Conservation (phyloP, 140 eudicot species). For the Anethum foeniculum region DNA sequence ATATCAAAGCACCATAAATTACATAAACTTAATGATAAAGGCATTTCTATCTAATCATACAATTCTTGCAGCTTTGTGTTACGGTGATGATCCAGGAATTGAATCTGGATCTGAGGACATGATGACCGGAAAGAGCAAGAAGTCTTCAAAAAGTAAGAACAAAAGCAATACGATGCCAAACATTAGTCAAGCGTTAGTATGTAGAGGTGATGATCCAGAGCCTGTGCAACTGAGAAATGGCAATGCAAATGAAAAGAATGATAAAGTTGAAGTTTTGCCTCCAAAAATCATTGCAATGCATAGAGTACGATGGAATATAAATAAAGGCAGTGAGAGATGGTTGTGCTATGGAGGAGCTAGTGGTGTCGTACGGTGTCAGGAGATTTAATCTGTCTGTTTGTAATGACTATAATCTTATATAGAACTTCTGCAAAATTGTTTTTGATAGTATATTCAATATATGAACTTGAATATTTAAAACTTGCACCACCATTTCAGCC, state of each 20-base stretch:
- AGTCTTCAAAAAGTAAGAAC: conserved; percentile 20
- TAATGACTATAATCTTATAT: not conserved
- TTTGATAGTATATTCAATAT: not conserved
- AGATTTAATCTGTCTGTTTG: conserved; percentile 20
- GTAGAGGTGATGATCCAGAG: conserved; percentile 20
- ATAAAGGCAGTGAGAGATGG: conserved; percentile 82
- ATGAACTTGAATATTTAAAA: not conserved
- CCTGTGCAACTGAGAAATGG: conserved; percentile 13
- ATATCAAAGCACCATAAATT: not conserved
- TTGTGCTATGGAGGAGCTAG: conserved; percentile 93
- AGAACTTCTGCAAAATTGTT: not conserved
- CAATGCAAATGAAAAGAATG: conserved; percentile 8
- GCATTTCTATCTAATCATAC: not conserved
- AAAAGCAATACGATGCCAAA: conserved; percentile 16
- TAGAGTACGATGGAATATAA: conserved; percentile 81
- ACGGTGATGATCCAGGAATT: conserved; percentile 30
- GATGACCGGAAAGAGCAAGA: conserved; percentile 16
- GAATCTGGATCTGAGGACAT: conserved; percentile 22
- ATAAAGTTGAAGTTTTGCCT: conserved; percentile 40
- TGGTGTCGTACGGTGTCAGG: conserved; percentile 74
- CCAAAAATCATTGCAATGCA: conserved; percentile 69
- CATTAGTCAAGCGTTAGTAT: conserved; percentile 25
- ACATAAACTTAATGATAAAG: not conserved
- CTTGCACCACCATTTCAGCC: not conserved
- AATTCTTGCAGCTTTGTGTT: conserved; percentile 27